These are phyloP conservation scores for Trypanosoma brucei DNA, from an alignment of 208 protist genomes.

Conservation along the genomic window DNA sequence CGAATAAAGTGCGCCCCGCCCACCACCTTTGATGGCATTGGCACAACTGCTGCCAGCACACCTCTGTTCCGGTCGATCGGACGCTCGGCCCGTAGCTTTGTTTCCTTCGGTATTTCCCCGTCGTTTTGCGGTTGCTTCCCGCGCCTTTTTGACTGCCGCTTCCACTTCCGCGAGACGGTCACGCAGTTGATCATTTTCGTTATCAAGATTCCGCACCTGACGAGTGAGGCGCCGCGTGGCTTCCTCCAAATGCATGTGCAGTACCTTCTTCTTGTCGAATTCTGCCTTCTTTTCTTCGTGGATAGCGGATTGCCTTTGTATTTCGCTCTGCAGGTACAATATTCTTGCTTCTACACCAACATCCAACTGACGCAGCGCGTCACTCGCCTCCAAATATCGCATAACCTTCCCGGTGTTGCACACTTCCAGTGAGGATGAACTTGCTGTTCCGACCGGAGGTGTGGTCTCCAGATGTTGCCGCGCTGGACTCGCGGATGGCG, in stretches of 20 bases:
- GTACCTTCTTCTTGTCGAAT: constrained; percentile 11
- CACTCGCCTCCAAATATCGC: constrained; percentile 12
- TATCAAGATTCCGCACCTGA: constrained; percentile 18
- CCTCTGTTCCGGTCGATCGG: too few species aligned
- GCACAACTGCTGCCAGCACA: too few species aligned
- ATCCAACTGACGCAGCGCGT: constrained; percentile 6
- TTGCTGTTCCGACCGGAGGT: not conserved
- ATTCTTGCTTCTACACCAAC: constrained; percentile 4
- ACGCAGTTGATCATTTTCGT: constrained; percentile 20
- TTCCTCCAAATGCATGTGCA: constrained; percentile 3
- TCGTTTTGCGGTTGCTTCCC: not conserved
- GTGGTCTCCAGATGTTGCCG: not conserved
- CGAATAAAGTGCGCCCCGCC: not conserved
- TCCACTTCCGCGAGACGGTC: constrained; percentile 7
- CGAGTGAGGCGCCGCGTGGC: constrained; percentile 11
- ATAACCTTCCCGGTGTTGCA: constrained; percentile 5
- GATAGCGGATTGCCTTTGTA: constrained; percentile 4
- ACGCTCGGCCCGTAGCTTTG: too few species aligned
- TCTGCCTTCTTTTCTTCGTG: constrained; percentile 6
- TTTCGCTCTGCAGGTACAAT: constrained; percentile 9
- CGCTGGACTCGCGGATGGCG: not conserved
- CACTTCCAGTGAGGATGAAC: not conserved
- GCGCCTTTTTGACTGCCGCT: not conserved
- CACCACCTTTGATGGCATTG: too few species aligned
- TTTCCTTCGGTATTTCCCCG: not conserved